Conservation (phyloP, 495 filamentous ascomycete species). For the Hypoxylon lienhwacheense region DNA sequence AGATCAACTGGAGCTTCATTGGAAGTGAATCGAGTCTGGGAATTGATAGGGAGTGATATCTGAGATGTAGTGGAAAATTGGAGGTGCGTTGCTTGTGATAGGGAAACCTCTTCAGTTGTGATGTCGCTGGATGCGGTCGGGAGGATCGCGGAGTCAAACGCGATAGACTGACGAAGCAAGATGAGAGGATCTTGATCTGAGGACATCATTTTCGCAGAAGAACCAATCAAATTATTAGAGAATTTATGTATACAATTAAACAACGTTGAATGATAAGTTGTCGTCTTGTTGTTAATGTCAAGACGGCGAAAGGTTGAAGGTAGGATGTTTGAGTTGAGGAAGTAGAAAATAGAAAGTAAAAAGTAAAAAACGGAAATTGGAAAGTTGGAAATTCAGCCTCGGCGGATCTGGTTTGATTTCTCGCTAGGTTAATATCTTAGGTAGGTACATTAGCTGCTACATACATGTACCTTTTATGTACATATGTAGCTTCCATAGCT, state of each 20-base stretch:
- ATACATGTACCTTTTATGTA: too few species aligned
- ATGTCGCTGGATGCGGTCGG: conserved; percentile 68
- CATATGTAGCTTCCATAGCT: too few species aligned
- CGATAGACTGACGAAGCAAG: conserved; percentile 77
- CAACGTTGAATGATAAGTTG: too few species aligned
- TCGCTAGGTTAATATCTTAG: too few species aligned
- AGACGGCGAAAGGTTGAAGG: neutral
- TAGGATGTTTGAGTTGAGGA: neutral
- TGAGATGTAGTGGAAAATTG: conserved; percentile 67
- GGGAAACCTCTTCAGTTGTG: conserved; percentile 45
- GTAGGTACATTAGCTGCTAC: neutral
- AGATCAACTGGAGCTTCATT: conserved; percentile 75
- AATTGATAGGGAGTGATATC: conserved; percentile 69
- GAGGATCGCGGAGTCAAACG: conserved; percentile 62
- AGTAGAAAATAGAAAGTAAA: conserved; percentile 8
- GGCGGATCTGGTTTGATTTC: neutral
- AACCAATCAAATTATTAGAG: neutral
- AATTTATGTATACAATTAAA: too few species aligned
- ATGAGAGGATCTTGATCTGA: conserved; percentile 68
- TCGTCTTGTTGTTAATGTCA: neutral
- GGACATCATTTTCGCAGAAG: conserved; percentile 41
- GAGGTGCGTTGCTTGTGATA: conserved; percentile 80
- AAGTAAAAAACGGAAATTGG: too few species aligned
- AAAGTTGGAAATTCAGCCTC: conserved; percentile 8
- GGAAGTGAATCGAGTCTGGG: conserved; percentile 79